Evolutionary conservation across 352 stramenopile species (phyloP).

Genomic region (Aphanomyces invadans): DNA sequence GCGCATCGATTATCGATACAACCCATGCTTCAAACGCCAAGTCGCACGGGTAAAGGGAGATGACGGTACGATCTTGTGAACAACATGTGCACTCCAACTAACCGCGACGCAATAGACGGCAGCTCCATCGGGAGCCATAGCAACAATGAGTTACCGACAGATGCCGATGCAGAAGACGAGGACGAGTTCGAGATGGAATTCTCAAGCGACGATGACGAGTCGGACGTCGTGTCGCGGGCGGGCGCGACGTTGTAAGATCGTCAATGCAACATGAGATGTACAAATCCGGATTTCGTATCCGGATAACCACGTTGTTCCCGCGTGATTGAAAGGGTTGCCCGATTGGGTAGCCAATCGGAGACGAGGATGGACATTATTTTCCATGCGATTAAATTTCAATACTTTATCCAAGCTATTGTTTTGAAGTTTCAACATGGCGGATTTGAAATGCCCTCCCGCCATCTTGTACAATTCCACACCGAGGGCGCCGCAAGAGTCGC

Average conservation of each 20-base stretch:
- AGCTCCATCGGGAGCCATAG: not conserved
- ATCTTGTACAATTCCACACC: not conserved
- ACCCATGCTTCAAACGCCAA: not conserved
- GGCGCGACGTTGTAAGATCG: not conserved
- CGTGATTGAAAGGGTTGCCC: not conserved
- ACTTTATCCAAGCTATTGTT: not conserved
- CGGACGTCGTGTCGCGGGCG: not conserved
- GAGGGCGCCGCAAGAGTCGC: not conserved
- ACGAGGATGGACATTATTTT: not conserved
- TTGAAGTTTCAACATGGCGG: not conserved
- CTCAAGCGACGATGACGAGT: not conserved
- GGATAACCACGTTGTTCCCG: not conserved
- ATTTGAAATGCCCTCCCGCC: not conserved
- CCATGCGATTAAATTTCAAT: not conserved
- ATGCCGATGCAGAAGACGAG: not conserved
- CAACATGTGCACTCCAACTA: not conserved
- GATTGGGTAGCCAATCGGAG: not conserved
- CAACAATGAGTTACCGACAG: not conserved
- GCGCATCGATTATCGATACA: not conserved
- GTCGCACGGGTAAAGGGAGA: not conserved
- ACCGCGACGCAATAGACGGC: not conserved
- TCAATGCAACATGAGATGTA: no score
- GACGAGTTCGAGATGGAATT: constrained; percentile 2
- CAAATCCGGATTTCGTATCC: not conserved
- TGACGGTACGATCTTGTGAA: not conserved